Conservation (phyloP, 768 basidiomycete species). For the Sarcomyxa edulis region DNA sequence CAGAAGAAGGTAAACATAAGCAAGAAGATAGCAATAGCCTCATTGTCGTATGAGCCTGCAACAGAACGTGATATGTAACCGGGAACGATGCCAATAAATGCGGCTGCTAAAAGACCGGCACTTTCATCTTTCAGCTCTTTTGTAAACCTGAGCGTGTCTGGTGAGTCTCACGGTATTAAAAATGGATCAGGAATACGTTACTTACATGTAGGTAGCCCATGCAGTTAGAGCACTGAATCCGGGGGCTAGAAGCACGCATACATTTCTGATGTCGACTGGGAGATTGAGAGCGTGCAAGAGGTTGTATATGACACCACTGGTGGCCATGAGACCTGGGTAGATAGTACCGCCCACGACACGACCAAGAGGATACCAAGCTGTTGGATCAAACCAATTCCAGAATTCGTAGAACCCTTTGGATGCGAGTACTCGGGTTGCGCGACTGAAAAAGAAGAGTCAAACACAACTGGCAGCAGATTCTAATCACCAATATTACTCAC, state of each 20-base stretch:
- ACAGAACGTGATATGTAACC: constrained; percentile 99
- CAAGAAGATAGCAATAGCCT: constrained; percentile 99
- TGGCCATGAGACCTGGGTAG: constrained; percentile 98
- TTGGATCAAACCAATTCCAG: constrained; percentile 99
- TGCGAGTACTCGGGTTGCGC: constrained; percentile 88
- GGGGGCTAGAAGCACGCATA: constrained; percentile 95
- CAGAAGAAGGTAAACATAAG: constrained; percentile 98
- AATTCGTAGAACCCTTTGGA: constrained; percentile 98
- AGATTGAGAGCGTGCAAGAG: constrained; percentile 82
- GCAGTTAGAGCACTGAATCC: constrained; percentile 97
- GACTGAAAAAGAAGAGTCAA: constrained; percentile 41
- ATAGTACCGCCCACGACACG: constrained; percentile 98
- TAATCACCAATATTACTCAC: constrained; percentile 43
- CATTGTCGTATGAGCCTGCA: constrained; percentile 98
- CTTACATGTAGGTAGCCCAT: constrained; percentile 93
- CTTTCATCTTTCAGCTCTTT: constrained; percentile 94
- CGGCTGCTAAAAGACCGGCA: constrained; percentile 94
- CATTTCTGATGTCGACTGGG: constrained; percentile 94
- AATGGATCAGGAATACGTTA: background rate
- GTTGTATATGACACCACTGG: constrained; percentile 96
- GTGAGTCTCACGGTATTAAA: background rate
- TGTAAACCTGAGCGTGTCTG: constrained; percentile 57
- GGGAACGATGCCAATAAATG: constrained; percentile 96
- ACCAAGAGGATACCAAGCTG: constrained; percentile 98
- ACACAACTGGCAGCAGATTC: constrained; percentile 7